Conservation (phyloP, 768 basidiomycete species). For the Boletus sensibilis region DNA sequence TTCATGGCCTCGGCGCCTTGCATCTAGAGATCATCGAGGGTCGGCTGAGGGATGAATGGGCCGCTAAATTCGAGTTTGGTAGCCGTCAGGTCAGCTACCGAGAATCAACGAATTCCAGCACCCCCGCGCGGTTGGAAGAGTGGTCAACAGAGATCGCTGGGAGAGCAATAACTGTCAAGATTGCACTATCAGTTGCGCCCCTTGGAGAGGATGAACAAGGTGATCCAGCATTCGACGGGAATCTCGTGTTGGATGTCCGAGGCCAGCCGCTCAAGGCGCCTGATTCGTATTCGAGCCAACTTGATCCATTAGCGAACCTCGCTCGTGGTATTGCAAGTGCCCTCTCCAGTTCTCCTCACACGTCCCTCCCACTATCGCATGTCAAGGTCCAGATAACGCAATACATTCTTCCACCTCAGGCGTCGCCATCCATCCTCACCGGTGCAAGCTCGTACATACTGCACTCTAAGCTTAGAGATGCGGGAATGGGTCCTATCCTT, state of each 20-base stretch:
- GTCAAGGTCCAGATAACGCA: conserved; percentile 54
- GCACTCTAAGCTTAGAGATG: conserved; percentile 56
- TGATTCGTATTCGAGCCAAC: conserved; percentile 43
- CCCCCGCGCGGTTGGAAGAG: conserved; percentile 34
- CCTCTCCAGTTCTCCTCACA: conserved; percentile 77
- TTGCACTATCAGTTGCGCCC: conserved; percentile 56
- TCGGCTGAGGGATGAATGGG: conserved; percentile 79
- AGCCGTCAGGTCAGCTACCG: conserved; percentile 77
- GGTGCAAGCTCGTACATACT: conserved; percentile 65
- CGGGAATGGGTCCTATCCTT: conserved; percentile 70
- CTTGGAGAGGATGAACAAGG: conserved; percentile 56
- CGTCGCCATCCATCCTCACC: conserved; percentile 53
- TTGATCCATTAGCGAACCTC: conserved; percentile 51
- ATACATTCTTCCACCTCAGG: conserved; percentile 42
- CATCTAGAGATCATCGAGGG: conserved; percentile 89
- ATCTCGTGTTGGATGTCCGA: conserved; percentile 58
- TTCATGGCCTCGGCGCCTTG: conserved; percentile 81
- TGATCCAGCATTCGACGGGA: conserved; percentile 74
- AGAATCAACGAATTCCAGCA: conserved; percentile 44
- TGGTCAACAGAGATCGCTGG: conserved; percentile 70
- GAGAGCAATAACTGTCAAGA: conserved; percentile 46
- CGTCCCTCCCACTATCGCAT: conserved; percentile 66
- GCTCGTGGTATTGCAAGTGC: conserved; percentile 69
- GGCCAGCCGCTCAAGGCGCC: conserved; percentile 54
- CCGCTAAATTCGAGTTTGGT: conserved; percentile 74